phyloP scores from a whole-genome alignment of 2,329 filamentous ascomycete genomes.

The Malbranchea zuffiana region DNA sequence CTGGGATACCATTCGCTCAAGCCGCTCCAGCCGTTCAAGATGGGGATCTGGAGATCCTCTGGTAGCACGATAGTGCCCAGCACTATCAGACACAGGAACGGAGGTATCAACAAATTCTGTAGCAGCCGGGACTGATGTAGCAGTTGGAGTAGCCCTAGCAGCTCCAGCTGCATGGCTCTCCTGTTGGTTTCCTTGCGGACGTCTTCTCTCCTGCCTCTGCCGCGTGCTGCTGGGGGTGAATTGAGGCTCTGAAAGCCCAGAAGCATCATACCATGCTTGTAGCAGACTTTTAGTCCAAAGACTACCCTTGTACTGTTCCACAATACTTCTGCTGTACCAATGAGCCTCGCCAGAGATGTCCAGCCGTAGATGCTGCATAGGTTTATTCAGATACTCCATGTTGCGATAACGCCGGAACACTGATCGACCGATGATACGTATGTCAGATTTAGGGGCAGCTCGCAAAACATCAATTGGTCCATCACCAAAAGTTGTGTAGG shows the following conservation, averaged over 20 bases:
- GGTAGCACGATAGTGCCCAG: no score
- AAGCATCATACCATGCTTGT: background rate
- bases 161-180: no score
- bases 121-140: no score
- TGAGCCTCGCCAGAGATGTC: background rate
- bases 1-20: no score
- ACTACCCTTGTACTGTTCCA: background rate
- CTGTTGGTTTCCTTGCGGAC: no score
- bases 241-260: background rate
- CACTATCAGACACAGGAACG: no score
- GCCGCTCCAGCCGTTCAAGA: no score
- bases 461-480: background rate
- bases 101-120: no score
- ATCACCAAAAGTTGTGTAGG: background rate
- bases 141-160: no score
- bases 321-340: background rate
- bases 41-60: no score
- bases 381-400: background rate
- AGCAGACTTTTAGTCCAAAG: background rate
- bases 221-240: no score
- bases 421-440: background rate
- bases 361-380: background rate
- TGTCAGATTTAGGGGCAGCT: background rate
- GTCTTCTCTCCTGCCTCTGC: no score
- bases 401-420: background rate